Percentiles rank a stretch among this genome's conserved stretches.
These are phyloP conservation scores for Arthrobotrys entomopaga DNA, from an alignment of 2,329 filamentous ascomycete species.

Conservation along the genomic window DNA sequence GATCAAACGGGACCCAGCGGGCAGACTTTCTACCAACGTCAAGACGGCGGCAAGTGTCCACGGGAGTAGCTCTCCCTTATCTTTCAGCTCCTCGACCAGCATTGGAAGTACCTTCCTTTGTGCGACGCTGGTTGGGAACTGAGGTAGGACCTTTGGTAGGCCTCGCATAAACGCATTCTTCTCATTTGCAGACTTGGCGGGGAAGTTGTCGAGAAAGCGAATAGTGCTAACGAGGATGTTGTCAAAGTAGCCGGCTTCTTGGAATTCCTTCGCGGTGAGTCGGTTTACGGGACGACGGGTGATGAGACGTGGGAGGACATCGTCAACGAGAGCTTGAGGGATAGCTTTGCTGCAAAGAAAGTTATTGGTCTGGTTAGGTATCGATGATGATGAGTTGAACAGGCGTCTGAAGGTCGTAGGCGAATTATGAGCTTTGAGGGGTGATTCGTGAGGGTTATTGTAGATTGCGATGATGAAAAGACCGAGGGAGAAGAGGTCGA, in stretches of 20 bases:
- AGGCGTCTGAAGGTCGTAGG: slow-evolving; percentile 84
- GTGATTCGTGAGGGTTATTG: slow-evolving; percentile 91
- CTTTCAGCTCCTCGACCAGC: slow-evolving; percentile 91
- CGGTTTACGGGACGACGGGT: slow-evolving; percentile 87
- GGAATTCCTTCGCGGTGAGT: slow-evolving; percentile 88
- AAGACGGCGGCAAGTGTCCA: slow-evolving; percentile 91
- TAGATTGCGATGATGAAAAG: slow-evolving; percentile 89
- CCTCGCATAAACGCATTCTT: slow-evolving; percentile 93
- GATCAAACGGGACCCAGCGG: slow-evolving; percentile 80
- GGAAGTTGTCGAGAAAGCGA: slow-evolving; percentile 88
- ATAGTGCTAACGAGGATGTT: slow-evolving; percentile 97
- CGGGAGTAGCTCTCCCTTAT: slow-evolving; percentile 79
- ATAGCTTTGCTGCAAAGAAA: slow-evolving; percentile 83
- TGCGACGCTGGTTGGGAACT: slow-evolving; percentile 91
- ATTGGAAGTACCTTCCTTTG: slow-evolving; percentile 94
- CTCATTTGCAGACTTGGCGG: slow-evolving; percentile 89
- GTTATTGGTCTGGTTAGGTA: slow-evolving; percentile 82
- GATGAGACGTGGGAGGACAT: slow-evolving; percentile 85
- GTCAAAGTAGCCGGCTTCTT: slow-evolving; percentile 95
- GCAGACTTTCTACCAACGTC: slow-evolving; percentile 82
- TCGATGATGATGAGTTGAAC: slow-evolving; percentile 79
- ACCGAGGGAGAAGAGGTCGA: slow-evolving; percentile 94
- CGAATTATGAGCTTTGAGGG: slow-evolving; percentile 82
- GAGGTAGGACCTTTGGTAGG: slow-evolving; percentile 83
- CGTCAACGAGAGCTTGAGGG: slow-evolving; percentile 78